Conservation (phyloP, 192 early-diverging fungal species). For the Entophlyctis luteolus region DNA sequence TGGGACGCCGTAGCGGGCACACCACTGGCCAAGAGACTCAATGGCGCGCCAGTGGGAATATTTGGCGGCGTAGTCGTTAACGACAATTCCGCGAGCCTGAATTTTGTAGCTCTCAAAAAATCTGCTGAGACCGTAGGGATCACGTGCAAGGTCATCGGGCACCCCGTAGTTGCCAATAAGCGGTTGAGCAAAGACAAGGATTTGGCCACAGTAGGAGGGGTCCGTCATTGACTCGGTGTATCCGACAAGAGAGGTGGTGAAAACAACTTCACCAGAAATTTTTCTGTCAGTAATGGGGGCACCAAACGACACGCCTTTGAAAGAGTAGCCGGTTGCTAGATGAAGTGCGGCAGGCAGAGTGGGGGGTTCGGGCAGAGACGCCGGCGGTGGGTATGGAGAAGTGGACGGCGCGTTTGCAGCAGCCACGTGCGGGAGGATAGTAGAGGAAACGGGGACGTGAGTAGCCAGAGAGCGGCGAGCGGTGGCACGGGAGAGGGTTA, state of each 20-base stretch:
- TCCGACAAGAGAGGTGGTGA: constrained; percentile 90
- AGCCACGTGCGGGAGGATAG: too few species aligned
- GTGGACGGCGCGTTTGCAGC: too few species aligned
- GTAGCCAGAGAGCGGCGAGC: too few species aligned
- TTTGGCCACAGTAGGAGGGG: constrained; percentile 94
- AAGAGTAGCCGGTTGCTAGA: constrained; percentile 76
- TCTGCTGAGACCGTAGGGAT: constrained; percentile 75
- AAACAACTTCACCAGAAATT: constrained; percentile 86
- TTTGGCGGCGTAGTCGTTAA: constrained; percentile 84
- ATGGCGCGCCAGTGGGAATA: constrained; percentile 94
- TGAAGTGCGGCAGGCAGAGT: constrained; percentile 64
- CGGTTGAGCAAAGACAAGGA: constrained; percentile 94
- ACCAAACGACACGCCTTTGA: constrained; percentile 84
- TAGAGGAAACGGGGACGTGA: too few species aligned
- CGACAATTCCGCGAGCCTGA: constrained; percentile 82
- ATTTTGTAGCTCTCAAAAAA: constrained; percentile 86
- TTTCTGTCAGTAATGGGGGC: constrained; percentile 50
- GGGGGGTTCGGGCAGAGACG: constrained; percentile 39
- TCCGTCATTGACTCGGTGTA: constrained; percentile 98
- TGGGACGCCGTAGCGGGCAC: constrained; percentile 73
- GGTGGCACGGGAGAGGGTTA: too few species aligned
- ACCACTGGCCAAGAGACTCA: constrained; percentile 87
- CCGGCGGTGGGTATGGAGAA: too few species aligned
- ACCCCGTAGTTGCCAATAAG: constrained; percentile 97
- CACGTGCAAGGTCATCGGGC: constrained; percentile 59